phyloP scores from a whole-genome alignment of 2,329 filamentous ascomycete genomes.

The Ophiocordyceps sinensis region DNA sequence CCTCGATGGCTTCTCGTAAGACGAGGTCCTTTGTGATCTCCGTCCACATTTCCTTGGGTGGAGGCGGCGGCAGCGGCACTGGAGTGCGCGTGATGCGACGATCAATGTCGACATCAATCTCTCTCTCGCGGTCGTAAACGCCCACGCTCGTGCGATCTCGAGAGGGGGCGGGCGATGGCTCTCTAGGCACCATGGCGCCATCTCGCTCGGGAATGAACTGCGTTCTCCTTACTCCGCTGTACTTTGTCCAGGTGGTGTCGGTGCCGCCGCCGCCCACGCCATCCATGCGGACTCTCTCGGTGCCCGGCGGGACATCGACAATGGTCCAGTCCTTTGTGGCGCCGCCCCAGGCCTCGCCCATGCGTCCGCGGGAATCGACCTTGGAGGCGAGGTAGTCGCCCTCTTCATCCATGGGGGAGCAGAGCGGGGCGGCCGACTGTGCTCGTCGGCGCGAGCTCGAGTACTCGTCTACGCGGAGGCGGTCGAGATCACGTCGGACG shows the following conservation, averaged over 20 bases:
- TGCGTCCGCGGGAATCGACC: constrained; percentile 45
- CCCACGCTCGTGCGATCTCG: constrained; percentile 30
- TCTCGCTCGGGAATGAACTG: constrained; percentile 61
- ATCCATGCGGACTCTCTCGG: constrained; percentile 70
- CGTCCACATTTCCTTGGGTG: constrained; percentile 69
- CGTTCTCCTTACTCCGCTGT: constrained; percentile 61
- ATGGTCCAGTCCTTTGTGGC: constrained; percentile 67
- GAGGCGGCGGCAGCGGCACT: constrained; percentile 22
- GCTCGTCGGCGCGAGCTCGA: constrained; percentile 29
- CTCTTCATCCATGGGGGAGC: constrained; percentile 39
- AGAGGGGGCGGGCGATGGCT: constrained; percentile 13
- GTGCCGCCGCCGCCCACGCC: constrained; percentile 60
- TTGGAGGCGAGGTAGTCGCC: constrained; percentile 43
- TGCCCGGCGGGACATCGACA: constrained; percentile 72
- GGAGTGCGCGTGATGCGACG: constrained; percentile 25
- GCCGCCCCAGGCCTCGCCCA: constrained; percentile 61
- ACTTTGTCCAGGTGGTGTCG: constrained; percentile 66
- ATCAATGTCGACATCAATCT: constrained; percentile 40
- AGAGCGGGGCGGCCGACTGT: constrained; percentile 32
- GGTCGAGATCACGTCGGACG: constrained; percentile 41
- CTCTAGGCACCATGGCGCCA: constrained; percentile 17
- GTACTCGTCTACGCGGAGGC: constrained; percentile 28
- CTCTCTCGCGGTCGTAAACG: constrained; percentile 29
- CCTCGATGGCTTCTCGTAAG: constrained; percentile 70
- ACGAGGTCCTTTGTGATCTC: constrained; percentile 94